Percentiles rank a stretch among this genome's conserved stretches.
Conservation (phyloP, 1,284 basidiomycete genomes). For the Malassezia arunalokei region DNA sequence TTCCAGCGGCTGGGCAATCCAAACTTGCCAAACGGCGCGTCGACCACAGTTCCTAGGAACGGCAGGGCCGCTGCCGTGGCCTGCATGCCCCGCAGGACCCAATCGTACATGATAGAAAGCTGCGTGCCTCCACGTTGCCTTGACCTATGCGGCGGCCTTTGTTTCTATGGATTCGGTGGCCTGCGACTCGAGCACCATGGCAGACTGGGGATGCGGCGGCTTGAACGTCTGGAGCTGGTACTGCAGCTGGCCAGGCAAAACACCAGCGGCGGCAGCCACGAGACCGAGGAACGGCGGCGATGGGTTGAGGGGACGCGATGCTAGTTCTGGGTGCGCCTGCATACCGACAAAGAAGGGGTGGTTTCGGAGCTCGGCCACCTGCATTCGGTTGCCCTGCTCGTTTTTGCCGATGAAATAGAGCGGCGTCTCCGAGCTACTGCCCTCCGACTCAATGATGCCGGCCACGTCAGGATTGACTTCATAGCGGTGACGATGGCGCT, state of each 20-base stretch:
- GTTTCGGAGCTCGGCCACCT: constrained; percentile 74
- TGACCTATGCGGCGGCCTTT: background rate
- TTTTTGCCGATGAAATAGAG: constrained; percentile 61
- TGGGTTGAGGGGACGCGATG: constrained; percentile 93
- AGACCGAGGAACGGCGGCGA: constrained; percentile 95
- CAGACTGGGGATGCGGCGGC: constrained; percentile 50
- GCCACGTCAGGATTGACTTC: constrained; percentile 90
- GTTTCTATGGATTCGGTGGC: background rate
- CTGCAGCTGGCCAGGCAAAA: constrained; percentile 63
- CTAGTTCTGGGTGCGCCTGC: constrained; percentile 97
- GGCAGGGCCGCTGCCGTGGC: constrained; percentile 8
- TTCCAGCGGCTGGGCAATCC: constrained; percentile 6
- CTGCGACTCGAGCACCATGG: constrained; percentile 33
- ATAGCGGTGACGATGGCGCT: constrained; percentile 91
- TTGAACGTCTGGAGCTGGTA: constrained; percentile 53
- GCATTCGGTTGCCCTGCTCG: constrained; percentile 93
- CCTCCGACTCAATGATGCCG: constrained; percentile 54
- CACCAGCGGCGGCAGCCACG: constrained; percentile 68
- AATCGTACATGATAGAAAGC: background rate
- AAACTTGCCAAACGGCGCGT: constrained; percentile 16
- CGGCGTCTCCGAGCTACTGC: background rate
- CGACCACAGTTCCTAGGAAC: background rate
- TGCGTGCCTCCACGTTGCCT: background rate
- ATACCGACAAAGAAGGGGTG: constrained; percentile 91
- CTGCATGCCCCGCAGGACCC: constrained; percentile 4